Base-by-base conservation (phyloP, 139 green algal genomes). In the Coccomyxa sp. region DNA sequence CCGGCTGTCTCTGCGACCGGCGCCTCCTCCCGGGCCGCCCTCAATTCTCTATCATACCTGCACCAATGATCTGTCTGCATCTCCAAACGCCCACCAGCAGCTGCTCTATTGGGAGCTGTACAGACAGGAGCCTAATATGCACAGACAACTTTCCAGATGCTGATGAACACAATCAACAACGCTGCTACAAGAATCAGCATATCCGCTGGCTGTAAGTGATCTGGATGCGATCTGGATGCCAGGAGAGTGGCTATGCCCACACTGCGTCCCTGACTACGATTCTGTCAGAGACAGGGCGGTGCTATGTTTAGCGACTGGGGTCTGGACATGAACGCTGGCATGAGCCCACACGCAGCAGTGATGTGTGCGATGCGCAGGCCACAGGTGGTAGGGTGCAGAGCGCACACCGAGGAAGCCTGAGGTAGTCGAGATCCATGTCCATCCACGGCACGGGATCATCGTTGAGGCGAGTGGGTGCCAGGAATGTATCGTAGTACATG, bases 391-490 rank as follows among this genome's bases (percentile, higher is more conserved):
- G n/a, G n/a, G n/a, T n/a, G n/a, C n/a, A n/a, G n/a, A n/a, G n/a
- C n/a, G 24, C 74, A 16, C 29, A 41, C 50, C 35, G 73, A 36
- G 7, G 36, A 39, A 38, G 55, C 24, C 80, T 35, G 31, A 90
- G 83, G 44, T 83, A 86, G 8, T 12, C 18, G 33, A 88, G n/a
- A 68, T 85, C 81, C 31, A 37, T 34, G 22, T 79, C 35, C 36
- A 16, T 27, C 86, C 86, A 92, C 39, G 78, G 37, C 7, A 92
- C 50, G 8, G 39, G 3, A 55, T 81, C 55, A 0, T 72, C 35
- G 73, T 86, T 89, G 8, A 90, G 78, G 0, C 71, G 33, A 68
- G 89, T 89, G 34, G 81, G 80, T 16, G 76, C 70, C 33, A 92
- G 74, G 54, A 83, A 85, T 1, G 74, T 38, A 6, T 75, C 64